Base-by-base conservation (phyloP, 371 early-diverging fungal species). In the Sporodiniella umbellata region DNA sequence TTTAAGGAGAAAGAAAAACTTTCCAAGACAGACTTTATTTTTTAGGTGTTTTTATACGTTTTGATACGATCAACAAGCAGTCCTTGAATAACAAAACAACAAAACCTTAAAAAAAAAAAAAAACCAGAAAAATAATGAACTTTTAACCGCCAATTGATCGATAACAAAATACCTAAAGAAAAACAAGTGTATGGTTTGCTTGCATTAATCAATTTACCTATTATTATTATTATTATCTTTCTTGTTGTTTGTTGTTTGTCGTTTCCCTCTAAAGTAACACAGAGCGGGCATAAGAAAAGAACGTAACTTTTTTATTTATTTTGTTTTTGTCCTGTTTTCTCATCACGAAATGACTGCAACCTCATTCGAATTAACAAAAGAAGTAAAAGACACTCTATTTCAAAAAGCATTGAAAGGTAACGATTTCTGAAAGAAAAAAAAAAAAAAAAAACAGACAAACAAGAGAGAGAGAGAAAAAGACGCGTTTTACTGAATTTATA, bases 251-350 rank as follows among this genome's bases (percentile, higher is more conserved):
- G 30, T 28, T 7, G 8, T 43, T 26, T 24, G 38, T 43, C 38
- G 42, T 37, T 55, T 26, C 31, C 37, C 21, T 39, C 25, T 35
- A 25, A 4, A 42, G 2, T 26, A 21, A 46, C 14, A 33, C 6
- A 30, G 54, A 56, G 60, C 58, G 22, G 92, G 92, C 5, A 87
- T 86, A 50, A 86, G 87, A 28, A 10, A 28, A 28, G 10, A 7
- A 28, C 30, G 30, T 10, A 28, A 37, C 37, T 11, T 8, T 1
- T 8, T 43, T 8, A 7, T 7, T 21, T 28, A 4, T 25, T n/a
- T n/a, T 43, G 10, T 25, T 25, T 15, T 43, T n/a, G 14, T 28
- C 26, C 26, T 43, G n/a, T 43, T 25, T 25, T 14, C n/a, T 43
- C 26, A 43, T 7, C 1, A 37, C n/a, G n/a, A n/a, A n/a, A n/a